Evolutionary conservation across 768 basidiomycete species (phyloP), one percentile per base, ranked within the genome.

Genomic region (Steccherinum ochraceum): DNA sequence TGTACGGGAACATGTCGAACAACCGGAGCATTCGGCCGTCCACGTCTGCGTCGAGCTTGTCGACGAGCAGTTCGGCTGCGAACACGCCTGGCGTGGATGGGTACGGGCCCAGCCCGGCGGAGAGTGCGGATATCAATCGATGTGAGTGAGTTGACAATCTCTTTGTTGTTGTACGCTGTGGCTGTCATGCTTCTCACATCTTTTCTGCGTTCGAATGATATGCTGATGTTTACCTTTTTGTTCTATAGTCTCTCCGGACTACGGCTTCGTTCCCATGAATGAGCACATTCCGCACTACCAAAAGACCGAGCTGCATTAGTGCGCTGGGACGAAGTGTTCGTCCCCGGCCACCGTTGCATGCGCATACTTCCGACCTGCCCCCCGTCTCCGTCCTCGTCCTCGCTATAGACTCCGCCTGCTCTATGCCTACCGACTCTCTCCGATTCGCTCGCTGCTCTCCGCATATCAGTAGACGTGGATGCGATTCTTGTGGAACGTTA

Each of bases 241-340:
- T n/a, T 26, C 43, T 35, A 53, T 70, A 84, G 87, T 84, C 78
- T 86, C 86, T 62, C 87, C 87, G 69, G 86, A 89, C 76, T 89
- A 87, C 73, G 88, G 84, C 54, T 89, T 81, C 71, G 86, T 89
- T 62, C 75, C 78, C 61, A 84, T 89, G 84, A 86, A 82, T 67
- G 86, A 87, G 65, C 84, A 88, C 62, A 67, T 87, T 51, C 76
- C 64, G 56, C 60, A 61, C 20, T 65, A 63, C 61, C 51, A 56
- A 57, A 65, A 65, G 19, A 18, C 41, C 5, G 41, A 23, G n/a
- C 5, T 18, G 21, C 21, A 19, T 5, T 43, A 43, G 18, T 11
- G 21, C 7, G 41, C 11, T n/a, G 35, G 35, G 11, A n/a, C n/a
- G n/a, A n/a, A n/a, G n/a, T n/a, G n/a, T n/a, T n/a, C n/a, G n/a